These are phyloP conservation scores for Taphrina confusa DNA, from an alignment of 1,139 yeast species.

Conservation along the genomic window DNA sequence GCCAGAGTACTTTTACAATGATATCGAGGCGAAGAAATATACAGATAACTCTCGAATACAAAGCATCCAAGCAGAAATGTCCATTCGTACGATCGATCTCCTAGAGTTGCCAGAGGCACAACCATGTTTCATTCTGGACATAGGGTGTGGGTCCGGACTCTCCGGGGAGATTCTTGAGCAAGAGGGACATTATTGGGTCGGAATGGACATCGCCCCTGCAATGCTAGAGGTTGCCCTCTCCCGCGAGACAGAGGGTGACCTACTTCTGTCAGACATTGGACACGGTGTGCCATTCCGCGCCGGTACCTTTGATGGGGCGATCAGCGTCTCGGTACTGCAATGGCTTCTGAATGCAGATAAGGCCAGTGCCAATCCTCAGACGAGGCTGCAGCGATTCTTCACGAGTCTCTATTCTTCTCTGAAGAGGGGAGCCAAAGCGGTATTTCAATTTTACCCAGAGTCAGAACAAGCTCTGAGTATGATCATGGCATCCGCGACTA, in stretches of 20 bases:
- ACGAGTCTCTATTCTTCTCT: conserved; percentile 82
- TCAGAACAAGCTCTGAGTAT: conserved; percentile 80
- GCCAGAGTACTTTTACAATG: conserved; percentile 88
- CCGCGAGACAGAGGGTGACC: conserved; percentile 89
- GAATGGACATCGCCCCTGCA: conserved; percentile 93
- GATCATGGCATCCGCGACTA: conserved; percentile 80
- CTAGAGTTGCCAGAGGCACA: conserved; percentile 69
- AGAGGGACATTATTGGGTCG: conserved; percentile 93
- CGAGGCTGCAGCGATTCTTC: conserved; percentile 77
- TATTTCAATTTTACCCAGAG: conserved; percentile 94
- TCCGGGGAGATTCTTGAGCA: conserved; percentile 92
- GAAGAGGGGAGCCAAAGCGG: conserved; percentile 93
- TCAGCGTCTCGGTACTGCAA: conserved; percentile 91
- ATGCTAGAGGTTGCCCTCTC: conserved; percentile 93
- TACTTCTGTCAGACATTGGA: conserved; percentile 90
- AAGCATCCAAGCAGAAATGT: conserved; percentile 97
- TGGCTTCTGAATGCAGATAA: conserved; percentile 98
- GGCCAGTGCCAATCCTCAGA: conserved; percentile 78
- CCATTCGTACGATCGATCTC: conserved; percentile 85
- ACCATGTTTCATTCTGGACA: conserved; percentile 64
- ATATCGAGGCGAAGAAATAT: conserved; percentile 81
- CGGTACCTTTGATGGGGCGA: conserved; percentile 96
- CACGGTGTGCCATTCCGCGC: conserved; percentile 92
- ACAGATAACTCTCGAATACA: conserved; percentile 94
- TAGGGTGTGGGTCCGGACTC: conserved; percentile 97